phyloP scores from a whole-genome alignment of 208 protist species.

The Leishmania lainsoni region DNA sequence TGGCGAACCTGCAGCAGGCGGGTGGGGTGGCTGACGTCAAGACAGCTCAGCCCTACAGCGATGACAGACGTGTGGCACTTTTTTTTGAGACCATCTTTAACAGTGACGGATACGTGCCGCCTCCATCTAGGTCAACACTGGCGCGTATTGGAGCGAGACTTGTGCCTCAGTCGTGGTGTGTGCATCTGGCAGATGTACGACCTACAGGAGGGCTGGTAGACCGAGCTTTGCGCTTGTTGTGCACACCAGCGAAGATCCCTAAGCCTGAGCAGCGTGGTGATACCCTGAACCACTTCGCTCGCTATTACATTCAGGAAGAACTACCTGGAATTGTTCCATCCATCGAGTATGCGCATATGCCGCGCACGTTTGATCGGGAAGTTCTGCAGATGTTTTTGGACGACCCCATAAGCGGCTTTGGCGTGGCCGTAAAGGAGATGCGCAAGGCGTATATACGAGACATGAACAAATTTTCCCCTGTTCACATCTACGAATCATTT shows the following conservation, averaged over 20 bases:
- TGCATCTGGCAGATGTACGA: not conserved
- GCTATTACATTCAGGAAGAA: constrained; percentile 10
- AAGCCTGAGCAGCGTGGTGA: not conserved
- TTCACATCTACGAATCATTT: constrained; percentile 31
- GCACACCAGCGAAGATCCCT: not conserved
- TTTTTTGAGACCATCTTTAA: constrained; percentile 33
- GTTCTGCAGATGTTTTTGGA: constrained; percentile 23
- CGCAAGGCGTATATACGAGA: constrained; percentile 14
- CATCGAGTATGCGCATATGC: constrained; percentile 36
- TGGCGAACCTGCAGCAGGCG: not conserved
- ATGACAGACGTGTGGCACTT: not conserved
- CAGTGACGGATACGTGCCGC: constrained; percentile 15
- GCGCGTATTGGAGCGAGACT: not conserved
- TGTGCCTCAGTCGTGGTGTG: not conserved
- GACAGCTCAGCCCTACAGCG: not conserved
- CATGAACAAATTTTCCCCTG: constrained; percentile 27
- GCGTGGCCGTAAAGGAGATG: constrained; percentile 9
- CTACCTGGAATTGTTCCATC: constrained; percentile 28
- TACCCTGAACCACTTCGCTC: constrained; percentile 24
- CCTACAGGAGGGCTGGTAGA: not conserved
- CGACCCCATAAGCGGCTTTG: constrained; percentile 18
- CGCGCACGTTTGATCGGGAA: constrained; percentile 23
- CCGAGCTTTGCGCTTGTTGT: not conserved
- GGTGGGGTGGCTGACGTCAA: not conserved
- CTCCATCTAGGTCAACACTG: not conserved